Conservation (phyloP, 768 basidiomycete species). For the Leucosporidium scottii region DNA sequence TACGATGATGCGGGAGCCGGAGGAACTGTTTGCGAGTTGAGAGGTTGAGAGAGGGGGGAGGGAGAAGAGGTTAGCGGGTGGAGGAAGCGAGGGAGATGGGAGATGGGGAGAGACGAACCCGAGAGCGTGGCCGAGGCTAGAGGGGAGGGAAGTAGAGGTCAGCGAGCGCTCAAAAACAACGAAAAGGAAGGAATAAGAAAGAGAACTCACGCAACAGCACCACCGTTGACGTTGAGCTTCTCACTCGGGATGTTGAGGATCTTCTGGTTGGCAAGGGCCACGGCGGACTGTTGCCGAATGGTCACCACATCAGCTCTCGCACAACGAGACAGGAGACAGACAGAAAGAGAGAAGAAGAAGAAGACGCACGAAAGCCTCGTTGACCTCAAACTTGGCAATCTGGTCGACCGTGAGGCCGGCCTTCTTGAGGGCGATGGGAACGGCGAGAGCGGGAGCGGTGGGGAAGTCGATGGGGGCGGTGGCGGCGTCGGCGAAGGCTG, state of each 20-base stretch:
- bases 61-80: too few species aligned
- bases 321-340: too few species aligned
- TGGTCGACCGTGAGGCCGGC: conserved; percentile 76
- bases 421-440: conserved; percentile 78
- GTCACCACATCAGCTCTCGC: too few species aligned
- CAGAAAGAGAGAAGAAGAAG: too few species aligned
- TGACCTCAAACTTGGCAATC: conserved; percentile 88
- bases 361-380: conserved; percentile 69
- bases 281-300: conserved; percentile 52
- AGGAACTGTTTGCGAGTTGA: conserved; percentile 90
- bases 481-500: conserved; percentile 95
- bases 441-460: conserved; percentile 79
- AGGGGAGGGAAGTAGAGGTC: neutral
- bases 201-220: conserved; percentile 68
- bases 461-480: conserved; percentile 97
- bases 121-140: conserved; percentile 31
- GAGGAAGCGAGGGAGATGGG: too few species aligned
- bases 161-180: neutral
- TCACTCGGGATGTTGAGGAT: conserved; percentile 71
- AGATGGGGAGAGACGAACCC: conserved; percentile 4
- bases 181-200: conserved; percentile 48
- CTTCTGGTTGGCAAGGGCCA: conserved; percentile 84
- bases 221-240: conserved; percentile 77
- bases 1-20: conserved; percentile 87
- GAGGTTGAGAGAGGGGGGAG: neutral